phyloP scores from a whole-genome alignment of 2,329 filamentous ascomycete genomes.

The Fusarium sp. region DNA sequence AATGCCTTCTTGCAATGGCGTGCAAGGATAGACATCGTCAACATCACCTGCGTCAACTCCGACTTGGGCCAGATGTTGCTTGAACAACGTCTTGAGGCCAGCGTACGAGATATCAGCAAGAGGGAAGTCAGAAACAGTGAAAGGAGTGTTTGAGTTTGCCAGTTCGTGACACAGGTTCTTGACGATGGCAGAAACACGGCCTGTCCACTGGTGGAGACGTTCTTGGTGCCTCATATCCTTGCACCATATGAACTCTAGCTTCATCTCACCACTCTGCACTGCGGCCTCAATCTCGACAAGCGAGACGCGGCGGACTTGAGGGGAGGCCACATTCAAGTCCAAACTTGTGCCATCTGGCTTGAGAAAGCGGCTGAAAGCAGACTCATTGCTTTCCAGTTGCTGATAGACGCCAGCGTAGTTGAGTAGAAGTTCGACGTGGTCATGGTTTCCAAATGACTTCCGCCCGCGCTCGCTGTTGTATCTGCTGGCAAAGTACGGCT shows the following conservation, averaged over 20 bases:
- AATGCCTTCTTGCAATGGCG: conserved; percentile 15
- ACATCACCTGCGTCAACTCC: neutral
- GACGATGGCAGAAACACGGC: too few species aligned
- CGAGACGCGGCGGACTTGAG: neutral
- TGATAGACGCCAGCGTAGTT: conserved; percentile 36
- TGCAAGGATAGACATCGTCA: conserved; percentile 3
- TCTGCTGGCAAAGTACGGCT: conserved; percentile 19
- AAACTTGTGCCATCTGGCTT: too few species aligned
- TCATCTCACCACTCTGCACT: neutral
- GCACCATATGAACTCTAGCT: too few species aligned
- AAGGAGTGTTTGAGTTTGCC: too few species aligned
- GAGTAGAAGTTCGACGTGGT: conserved; percentile 26
- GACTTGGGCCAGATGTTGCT: too few species aligned
- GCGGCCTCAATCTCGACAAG: neutral
- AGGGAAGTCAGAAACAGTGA: too few species aligned
- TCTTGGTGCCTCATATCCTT: too few species aligned
- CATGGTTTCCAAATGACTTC: neutral
- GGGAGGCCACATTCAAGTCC: neutral
- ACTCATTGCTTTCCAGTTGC: conserved; percentile 9
- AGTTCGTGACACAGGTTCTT: too few species aligned
- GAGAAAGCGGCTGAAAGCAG: too few species aligned
- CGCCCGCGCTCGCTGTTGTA: conserved; percentile 4
- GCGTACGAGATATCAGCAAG: too few species aligned
- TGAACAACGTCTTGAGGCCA: too few species aligned
- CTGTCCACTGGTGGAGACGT: too few species aligned